Base-by-base conservation (phyloP, 352 stramenopile genomes). In the Proteromonas lacertae region DNA sequence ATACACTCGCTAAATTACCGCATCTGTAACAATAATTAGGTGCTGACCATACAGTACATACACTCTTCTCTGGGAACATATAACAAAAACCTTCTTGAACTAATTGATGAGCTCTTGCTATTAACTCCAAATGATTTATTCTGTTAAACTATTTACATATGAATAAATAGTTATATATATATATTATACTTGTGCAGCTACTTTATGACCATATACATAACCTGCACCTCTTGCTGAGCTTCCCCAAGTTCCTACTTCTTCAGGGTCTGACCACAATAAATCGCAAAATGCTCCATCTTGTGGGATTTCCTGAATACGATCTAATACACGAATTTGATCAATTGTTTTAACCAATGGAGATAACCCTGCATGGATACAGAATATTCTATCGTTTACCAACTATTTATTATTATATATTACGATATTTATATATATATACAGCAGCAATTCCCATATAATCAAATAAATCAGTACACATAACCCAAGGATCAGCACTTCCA, bases 31-130 rank as follows among this genome's bases (percentile, higher is more conserved):
- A n/a, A n/a, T n/a, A n/a, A n/a, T n/a, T n/a, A n/a, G n/a, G n/a
- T n/a, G n/a, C n/a, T n/a, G 69, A 90, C 57, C 93, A 96, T 42
- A 95, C 79, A 20, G 83, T 96, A n/a, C 93, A 79, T 24, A 95
- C 73, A 38, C 78, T 88, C 53, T 69, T 83, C 45, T 89, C 70
- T 12, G 67, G 72, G 60, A 72, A 87, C 44, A 92, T 75, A 53
- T 87, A 89, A 44, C 55, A 68, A 20, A 60, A 57, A 29, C 80
- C 78, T 53, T 92, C 79, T 62, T 88, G 87, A 18, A 92, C 74
- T 7, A 90, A 53, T 38, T 91, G 79, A 56, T 94, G 80, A 4
- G 77, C 80, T 25, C 80, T 59, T 18, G 68, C 66, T 33, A 93
- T 76, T 19, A 92, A 60, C 34, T 74, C 61, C 20, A 93, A 60